Base-by-base conservation (phyloP, 2,329 filamentous ascomycete genomes). In the Pseudocercospora musae region DNA sequence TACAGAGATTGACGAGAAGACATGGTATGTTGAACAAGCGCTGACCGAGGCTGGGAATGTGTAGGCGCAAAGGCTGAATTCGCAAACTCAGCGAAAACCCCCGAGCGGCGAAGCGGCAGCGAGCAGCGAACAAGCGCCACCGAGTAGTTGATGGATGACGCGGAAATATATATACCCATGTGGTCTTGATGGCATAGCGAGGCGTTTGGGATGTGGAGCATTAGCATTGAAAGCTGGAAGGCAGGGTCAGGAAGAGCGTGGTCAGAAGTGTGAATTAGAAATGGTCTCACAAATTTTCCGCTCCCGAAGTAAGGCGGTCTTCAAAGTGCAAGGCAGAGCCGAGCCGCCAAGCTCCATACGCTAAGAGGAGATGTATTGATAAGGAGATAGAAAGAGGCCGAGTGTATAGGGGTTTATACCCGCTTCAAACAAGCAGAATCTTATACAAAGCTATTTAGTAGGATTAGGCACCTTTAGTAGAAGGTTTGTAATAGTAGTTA, bases 1-100 rank as follows among this genome's bases (percentile, higher is more conserved):
- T 97, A 95, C 79, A 96, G 96, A 81, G 91, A 96, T 76, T 84
- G 87, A 59, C 8, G 20, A 11, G 37, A 40, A 9, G 8, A 21
- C 18, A 37, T 40, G 62, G 58, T 59, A 66, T 50, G 62, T 63
- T 50, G 61, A 57, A 49, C 54, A 49, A 62, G 54, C 60, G 68
- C 67, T 71, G 67, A 70, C 66, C 21, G 52, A n/a, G 21, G 31
- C 53, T 57, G 62, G 46, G 52, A 25, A 33, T n/a, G 10, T 67
- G 53, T 65, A 72, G 70, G 67, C 69, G 59, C 70, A 72, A 60
- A 68, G 68, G 66, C 69, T 72, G 68, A 72, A 60, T 60, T 63
- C 57, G 61, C 67, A 69, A 58, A 60, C 63, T 62, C 61, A 68
- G 60, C 65, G 66, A 49, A 57, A 57, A 49, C 57, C 60, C 25